Conservation (phyloP, 192 early-diverging fungal genomes). For the Rhizophagus sp. region DNA sequence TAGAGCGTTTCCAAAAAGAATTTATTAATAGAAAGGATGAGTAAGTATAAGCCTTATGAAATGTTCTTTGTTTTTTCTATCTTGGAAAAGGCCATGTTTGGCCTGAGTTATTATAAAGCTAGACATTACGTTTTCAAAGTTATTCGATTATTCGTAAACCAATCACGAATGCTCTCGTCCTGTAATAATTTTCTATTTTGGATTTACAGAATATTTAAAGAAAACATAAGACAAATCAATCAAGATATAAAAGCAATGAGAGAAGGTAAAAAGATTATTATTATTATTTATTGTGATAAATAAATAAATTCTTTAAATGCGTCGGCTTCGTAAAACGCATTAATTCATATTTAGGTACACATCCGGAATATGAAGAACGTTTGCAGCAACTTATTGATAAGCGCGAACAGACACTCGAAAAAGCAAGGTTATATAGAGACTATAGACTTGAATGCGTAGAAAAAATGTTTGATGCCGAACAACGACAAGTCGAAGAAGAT, state of each 20-base stretch:
- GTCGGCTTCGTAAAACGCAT: background rate
- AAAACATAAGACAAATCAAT: constrained; percentile 36
- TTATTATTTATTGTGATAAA: too few relatives aligned
- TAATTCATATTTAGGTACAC: constrained; percentile 46
- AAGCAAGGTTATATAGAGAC: constrained; percentile 56
- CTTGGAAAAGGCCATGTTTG: background rate
- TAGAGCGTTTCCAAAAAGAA: constrained; percentile 54
- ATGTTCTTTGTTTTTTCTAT: too few relatives aligned
- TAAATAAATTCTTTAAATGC: background rate
- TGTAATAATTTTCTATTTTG: background rate
- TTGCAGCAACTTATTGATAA: constrained; percentile 56
- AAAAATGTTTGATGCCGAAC: constrained; percentile 53
- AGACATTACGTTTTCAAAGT: background rate
- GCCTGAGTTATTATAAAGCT: background rate
- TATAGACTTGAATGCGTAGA: constrained; percentile 65
- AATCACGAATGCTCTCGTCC: too few relatives aligned
- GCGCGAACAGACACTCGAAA: constrained; percentile 50
- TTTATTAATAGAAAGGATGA: constrained; percentile 52
- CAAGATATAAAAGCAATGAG: constrained; percentile 13
- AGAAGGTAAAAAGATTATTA: background rate
- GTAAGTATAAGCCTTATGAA: constrained; percentile 33
- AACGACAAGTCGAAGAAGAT: constrained; percentile 55
- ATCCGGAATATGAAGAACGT: constrained; percentile 64
- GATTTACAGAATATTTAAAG: constrained; percentile 35
- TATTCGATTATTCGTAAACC: too few relatives aligned